Evolutionary conservation across 164 flowering plant genomes (phyloP), one percentile per base, ranked within the genome.

Genomic region (Platanus orientalis): DNA sequence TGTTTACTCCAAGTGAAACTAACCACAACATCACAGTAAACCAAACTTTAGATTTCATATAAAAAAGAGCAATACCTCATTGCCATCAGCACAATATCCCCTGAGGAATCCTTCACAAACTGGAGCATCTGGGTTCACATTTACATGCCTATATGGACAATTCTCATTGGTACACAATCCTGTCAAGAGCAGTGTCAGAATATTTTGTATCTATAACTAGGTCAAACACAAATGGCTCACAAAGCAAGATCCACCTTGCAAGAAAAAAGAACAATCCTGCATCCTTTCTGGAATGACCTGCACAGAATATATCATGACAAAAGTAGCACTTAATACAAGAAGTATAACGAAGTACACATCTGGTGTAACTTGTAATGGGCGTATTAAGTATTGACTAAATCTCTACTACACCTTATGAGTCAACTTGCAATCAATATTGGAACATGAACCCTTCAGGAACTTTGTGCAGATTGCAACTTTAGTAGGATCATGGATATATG

Each of bases 281-380:
- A 95, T 95, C 72, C 99, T 84, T 69, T 95, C 99, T 16, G 99
- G 99, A 67, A 94, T 88, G 71, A 92, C 85, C 99, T 95, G 83
- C 75, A 81, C 16, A 32, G 63, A 17, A 42, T 11, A 28, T 54
- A 17, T 3, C n/a, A 66, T 23, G 36, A 17, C n/a, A 58, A 29
- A 39, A n/a, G 63, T 4, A 30, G 48, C n/a, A 47, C 20, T 51
- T 20, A 20, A 14, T 12, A n/a, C 4, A 20, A 21, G 30, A 26
- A 29, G 60, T n/a, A 36, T 2, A 34, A 60, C 17, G 52, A 39
- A 30, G n/a, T 16, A 50, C 5, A 62, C 30, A 7, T 3, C 32
- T 40, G 39, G 23, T 50, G 44, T 19, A 44, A 47, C 50, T 50
- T 58, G 19, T 5, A 25, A 26, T 26, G 53, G 40, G 61, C 21